Evolutionary conservation across 2,329 filamentous ascomycete genomes (phyloP), one percentile per base, ranked within the genome.

Genomic region (Ophiostoma montium): DNA sequence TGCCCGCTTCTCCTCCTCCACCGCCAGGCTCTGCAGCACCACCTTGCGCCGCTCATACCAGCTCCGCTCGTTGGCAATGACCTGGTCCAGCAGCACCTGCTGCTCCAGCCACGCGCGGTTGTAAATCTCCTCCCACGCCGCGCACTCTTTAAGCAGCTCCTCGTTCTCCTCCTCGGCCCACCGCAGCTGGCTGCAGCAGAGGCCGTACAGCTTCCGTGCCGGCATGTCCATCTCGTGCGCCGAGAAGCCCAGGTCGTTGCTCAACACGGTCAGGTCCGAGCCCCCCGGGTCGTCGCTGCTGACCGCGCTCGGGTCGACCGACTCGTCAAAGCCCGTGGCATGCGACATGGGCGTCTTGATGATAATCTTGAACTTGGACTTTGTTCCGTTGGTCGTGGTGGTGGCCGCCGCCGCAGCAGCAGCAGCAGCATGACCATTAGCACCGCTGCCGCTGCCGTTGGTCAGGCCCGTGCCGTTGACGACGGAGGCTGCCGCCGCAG

Each of bases 81-180:
- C 73, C 59, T 87, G 85, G 50, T 86, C 77, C n/a, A 92, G 64
- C 16, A 90, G 64, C 30, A 86, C 72, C 64, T 92, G 85, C 64
- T 90, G 90, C 64, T 85, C 79, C 13, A 78, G 67, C 86, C 86
- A 92, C 60, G 87, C 84, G 53, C 78, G 72, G 61, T 77, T 77
- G 63, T 83, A 80, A 12, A 71, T 59, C 33, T 76, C 75, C 62
- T 90, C 84, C 62, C 83, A 74, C 39, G 68, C 67, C 54, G 80
- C 78, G 56, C 80, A 78, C 61, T 88, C 80, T 49, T 68, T 69
- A 57, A 74, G 74, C 46, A 92, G 68, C 35, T 70, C 64, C 47
- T 84, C 78, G 50, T 71, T 69, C 47, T 89, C 81, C 52, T 78
- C 73, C 55, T 80, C 74, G 1, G 82, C 81, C 82, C 84, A 89